These are phyloP conservation scores for Leishmania braziliensis DNA, from an alignment of 208 protist genomes.

Conservation along the genomic window DNA sequence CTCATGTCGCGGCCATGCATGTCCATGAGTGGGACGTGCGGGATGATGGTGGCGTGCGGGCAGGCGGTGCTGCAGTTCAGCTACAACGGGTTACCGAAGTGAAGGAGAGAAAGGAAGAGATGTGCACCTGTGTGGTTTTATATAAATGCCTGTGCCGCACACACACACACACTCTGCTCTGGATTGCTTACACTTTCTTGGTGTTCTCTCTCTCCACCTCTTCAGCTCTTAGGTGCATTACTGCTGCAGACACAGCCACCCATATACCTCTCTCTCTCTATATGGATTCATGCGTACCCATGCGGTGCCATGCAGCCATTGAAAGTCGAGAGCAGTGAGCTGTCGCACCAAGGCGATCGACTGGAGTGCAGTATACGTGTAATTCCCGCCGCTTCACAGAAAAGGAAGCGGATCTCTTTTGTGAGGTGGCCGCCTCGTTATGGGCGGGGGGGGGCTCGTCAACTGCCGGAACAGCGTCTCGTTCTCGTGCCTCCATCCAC, in stretches of 20 bases:
- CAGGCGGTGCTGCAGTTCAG: constrained; percentile 74
- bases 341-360: not conserved
- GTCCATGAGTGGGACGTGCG: constrained; percentile 61
- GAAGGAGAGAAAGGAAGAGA: not conserved
- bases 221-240: not conserved
- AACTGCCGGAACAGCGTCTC: not conserved
- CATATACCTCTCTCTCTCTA: not conserved
- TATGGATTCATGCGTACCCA: not conserved
- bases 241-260: not conserved
- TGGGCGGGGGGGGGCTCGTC: not conserved
- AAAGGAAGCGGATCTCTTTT: not conserved
- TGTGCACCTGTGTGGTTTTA: no score
- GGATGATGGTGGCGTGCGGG: constrained; percentile 67
- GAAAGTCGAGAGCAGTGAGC: no score
- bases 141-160: not conserved
- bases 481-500: not conserved
- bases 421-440: not conserved
- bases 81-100: constrained; percentile 39
- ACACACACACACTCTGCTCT: not conserved
- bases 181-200: not conserved
- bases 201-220: not conserved
- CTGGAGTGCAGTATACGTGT: not conserved
- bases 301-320: not conserved
- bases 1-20: constrained; percentile 51
- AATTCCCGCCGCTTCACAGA: not conserved